Evolutionary conservation across 352 stramenopile species (phyloP), one percentile per base, ranked within the genome.

Genomic region (Phytophthora uliginosa): DNA sequence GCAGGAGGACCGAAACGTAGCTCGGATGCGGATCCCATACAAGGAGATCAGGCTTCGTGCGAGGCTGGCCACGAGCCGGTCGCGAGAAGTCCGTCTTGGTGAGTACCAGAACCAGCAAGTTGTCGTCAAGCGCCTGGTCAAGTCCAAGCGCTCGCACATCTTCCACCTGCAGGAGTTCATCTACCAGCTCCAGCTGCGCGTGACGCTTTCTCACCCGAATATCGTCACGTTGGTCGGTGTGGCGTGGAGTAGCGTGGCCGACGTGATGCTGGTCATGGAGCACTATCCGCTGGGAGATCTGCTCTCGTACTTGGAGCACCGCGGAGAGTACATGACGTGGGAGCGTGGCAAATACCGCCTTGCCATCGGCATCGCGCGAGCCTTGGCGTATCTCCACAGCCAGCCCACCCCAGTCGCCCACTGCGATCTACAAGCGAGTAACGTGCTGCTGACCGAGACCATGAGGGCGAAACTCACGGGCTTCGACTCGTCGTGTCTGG

Each of bases 171-270:
- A 80, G 20, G 68, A 72, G 15, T 86, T 89, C 47, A 54, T 81
- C 34, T 73, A 71, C 45, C 71, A 87, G 63, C 63, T 78, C n/a
- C 74, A 81, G 28, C 51, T 89, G 10, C 66, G 74, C 26, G 60
- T 69, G 15, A 51, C 40, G 3, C 58, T 89, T 2, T 45, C 69
- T n/a, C 78, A 85, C 52, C 42, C 59, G n/a, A 69, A 78, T 38
- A 74, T 89, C 50, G 79, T 86, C 2, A 54, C 53, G 1, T 77
- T 86, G 12, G 36, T 87, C n/a, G 77, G 75, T 12, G 82, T 88
- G 7, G 69, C 70, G 26, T 90, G 82, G 82, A 76, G 78, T 10
- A 82, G 58, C 18, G 59, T 86, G 20, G 61, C 76, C 22, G 74
- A 88, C 63, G 42, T 84, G 12, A 71, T 73, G 36, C 42, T 84